Percentiles rank a stretch among this genome's conserved stretches.
phyloP scores from a whole-genome alignment of 345 rosid species.

The Pugionium dolabratum region DNA sequence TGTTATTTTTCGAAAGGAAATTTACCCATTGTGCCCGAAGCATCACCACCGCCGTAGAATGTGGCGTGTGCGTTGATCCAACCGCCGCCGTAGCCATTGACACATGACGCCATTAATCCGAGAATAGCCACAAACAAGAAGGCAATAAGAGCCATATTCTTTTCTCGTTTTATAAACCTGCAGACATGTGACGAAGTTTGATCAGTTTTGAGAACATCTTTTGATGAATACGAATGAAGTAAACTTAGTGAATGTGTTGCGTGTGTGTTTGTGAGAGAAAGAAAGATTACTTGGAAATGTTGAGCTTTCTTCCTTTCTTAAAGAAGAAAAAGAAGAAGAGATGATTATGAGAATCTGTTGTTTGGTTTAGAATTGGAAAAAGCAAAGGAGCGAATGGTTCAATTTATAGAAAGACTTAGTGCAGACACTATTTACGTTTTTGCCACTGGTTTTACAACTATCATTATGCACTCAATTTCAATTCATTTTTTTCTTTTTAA shows the following conservation, averaged over 20 bases:
- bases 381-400: constrained; percentile 32
- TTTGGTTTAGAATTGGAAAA: constrained; percentile 45
- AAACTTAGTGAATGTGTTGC: no score
- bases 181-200: no score
- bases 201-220: no score
- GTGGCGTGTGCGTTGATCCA: constrained; percentile 84
- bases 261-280: no score
- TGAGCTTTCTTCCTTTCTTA: constrained; percentile 23
- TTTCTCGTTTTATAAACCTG: no score
- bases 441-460: constrained; percentile 40
- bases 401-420: constrained; percentile 55
- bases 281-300: constrained; percentile 43
- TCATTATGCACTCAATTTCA: constrained; percentile 28
- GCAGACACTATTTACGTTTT: constrained; percentile 26
- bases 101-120: constrained; percentile 52
- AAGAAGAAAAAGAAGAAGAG: constrained; percentile 19
- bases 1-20: not conserved
- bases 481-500: no score
- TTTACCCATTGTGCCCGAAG: constrained; percentile 86
- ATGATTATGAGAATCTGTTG: constrained; percentile 43
- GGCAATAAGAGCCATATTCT: constrained; percentile 44
- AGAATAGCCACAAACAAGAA: constrained; percentile 51
- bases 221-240: no score
- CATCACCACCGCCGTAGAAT: constrained; percentile 82
- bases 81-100: constrained; percentile 57